Evolutionary conservation across 176 grass and related monocot genomes (phyloP).

Genomic region (Triticum urartu): DNA sequence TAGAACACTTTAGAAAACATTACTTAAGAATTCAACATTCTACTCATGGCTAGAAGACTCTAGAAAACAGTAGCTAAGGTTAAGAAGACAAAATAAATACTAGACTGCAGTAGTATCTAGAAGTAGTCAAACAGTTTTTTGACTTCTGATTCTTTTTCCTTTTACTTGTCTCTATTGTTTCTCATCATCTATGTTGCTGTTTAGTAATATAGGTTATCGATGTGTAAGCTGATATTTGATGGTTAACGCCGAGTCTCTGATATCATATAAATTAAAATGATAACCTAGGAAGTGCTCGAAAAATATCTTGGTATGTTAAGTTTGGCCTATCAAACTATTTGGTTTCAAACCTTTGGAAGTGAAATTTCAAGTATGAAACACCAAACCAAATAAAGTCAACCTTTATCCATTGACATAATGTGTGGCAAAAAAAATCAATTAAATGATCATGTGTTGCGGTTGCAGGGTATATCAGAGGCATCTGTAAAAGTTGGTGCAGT

Average conservation of each 20-base stretch:
- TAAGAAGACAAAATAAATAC: too few relatives aligned
- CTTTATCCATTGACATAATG: background rate
- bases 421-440: background rate
- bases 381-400: background rate
- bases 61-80: too few relatives aligned
- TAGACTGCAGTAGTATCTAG: too few relatives aligned
- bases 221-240: conserved; percentile 3
- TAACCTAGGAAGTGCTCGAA: background rate
- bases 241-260: background rate
- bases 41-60: too few relatives aligned
- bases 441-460: background rate
- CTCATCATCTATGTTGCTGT: background rate
- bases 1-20: too few relatives aligned
- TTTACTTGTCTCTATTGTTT: too few relatives aligned
- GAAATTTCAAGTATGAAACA: background rate
- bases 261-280: background rate
- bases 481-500: conserved; percentile 82
- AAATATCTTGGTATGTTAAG: background rate
- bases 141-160: too few relatives aligned
- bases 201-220: background rate
- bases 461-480: conserved; percentile 92
- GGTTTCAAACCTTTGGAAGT: background rate
- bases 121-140: too few relatives aligned
- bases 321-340: conserved; percentile 2
- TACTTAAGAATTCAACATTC: too few relatives aligned